Conservation (phyloP, 179 eudicot species). For the Vitellaria paradoxa region DNA sequence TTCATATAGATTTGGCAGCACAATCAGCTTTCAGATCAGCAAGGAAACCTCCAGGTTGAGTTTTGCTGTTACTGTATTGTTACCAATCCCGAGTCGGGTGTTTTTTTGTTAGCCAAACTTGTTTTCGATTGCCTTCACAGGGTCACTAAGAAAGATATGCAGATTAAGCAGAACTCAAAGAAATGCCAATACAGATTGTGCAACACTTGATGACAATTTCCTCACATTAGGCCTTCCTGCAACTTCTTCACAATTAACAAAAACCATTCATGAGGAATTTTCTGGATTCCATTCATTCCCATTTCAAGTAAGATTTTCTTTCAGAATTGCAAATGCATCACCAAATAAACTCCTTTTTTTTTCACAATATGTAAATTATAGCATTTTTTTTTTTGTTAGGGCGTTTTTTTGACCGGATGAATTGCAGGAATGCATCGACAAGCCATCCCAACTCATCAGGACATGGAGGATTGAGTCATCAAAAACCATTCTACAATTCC, state of each 20-base stretch:
- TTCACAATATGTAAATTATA: not conserved
- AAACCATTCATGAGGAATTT: not conserved
- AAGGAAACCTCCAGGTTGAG: not conserved
- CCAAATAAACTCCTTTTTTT: not conserved
- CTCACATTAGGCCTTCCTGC: slow-evolving; percentile 8
- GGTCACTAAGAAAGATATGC: not conserved
- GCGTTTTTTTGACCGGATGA: not conserved
- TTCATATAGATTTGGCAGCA: not conserved
- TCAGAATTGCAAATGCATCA: not conserved
- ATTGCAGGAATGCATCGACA: not conserved
- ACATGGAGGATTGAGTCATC: not conserved
- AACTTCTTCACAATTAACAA: not conserved
- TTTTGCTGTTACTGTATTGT: not conserved
- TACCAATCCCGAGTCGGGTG: not conserved
- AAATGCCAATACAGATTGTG: not conserved
- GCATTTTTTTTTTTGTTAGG: not conserved
- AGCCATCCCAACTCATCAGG: not conserved
- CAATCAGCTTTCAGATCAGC: not conserved
- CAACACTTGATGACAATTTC: not conserved
- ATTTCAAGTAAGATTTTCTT: not conserved
- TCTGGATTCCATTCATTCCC: not conserved
- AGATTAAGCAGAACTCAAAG: not conserved
- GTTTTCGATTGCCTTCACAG: not conserved
- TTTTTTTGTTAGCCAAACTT: not conserved
- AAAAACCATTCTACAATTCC: not conserved